A percentile compares a stretch with the other conserved stretches of the same genome.
Conservation (phyloP, 2,329 filamentous ascomycete genomes). For the Tolypocladium album region DNA sequence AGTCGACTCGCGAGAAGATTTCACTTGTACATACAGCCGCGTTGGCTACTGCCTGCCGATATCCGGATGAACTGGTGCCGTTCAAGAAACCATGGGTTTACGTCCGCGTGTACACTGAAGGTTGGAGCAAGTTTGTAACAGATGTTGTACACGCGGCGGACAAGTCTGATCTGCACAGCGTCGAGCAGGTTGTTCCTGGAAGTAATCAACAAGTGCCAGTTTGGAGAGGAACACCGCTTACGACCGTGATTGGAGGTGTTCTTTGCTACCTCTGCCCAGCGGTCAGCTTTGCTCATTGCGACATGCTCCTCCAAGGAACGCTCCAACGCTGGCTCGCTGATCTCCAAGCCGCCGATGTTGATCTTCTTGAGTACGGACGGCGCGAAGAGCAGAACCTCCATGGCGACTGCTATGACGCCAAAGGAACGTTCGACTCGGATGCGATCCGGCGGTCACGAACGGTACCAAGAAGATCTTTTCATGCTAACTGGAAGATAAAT, state of each 20-base stretch:
- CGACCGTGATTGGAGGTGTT: not conserved
- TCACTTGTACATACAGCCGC: not conserved
- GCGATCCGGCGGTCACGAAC: not conserved
- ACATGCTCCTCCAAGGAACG: not conserved
- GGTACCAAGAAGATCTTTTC: not conserved
- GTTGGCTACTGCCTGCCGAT: not conserved
- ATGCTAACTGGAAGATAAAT: too few species aligned
- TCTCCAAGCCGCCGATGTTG: not conserved
- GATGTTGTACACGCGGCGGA: not conserved
- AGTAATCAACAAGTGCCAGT: not conserved
- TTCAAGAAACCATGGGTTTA: not conserved
- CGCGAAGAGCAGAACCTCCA: not conserved
- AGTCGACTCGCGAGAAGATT: not conserved
- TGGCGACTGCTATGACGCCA: not conserved
- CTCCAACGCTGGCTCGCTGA: not conserved
- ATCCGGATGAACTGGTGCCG: not conserved
- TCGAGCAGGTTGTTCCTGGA: not conserved
- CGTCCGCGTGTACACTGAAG: not conserved
- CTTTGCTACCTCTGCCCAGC: not conserved
- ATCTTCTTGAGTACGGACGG: not conserved
- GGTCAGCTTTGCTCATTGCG: not conserved
- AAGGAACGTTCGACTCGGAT: not conserved
- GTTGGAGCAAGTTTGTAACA: not conserved
- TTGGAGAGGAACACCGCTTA: not conserved
- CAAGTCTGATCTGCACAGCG: not conserved